Evolutionary conservation across 2,329 filamentous ascomycete species (phyloP).

Genomic region (Penicillium sp.): DNA sequence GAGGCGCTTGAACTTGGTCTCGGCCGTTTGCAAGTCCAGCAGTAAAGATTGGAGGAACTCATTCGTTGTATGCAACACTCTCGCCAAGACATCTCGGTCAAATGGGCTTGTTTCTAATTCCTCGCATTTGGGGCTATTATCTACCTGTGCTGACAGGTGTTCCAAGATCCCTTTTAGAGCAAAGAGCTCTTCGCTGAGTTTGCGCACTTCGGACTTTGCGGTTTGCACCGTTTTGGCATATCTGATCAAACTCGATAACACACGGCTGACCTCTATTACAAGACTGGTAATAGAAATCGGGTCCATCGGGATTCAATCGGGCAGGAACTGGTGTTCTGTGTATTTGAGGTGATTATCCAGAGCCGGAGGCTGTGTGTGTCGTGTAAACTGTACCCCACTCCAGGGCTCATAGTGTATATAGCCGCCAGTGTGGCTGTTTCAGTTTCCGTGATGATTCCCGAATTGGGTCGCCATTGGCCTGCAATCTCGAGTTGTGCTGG

Average conservation of each 20-base stretch:
- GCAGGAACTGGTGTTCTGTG: neutral
- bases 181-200: constrained; percentile 19
- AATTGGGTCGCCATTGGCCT: neutral
- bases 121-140: neutral
- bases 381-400: neutral
- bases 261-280: constrained; percentile 14
- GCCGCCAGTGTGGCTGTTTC: neutral
- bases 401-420: too few relatives aligned
- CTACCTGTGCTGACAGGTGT: constrained; percentile 7
- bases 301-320: constrained; percentile 8
- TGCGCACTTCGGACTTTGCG: constrained; percentile 17
- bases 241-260: constrained; percentile 12
- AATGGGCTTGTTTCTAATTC: constrained; percentile 5
- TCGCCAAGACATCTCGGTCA: constrained; percentile 9
- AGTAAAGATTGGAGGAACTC: constrained; percentile 14
- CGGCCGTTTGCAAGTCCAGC: constrained; percentile 10
- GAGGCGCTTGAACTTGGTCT: constrained; percentile 12
- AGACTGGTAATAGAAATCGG: constrained; percentile 17
- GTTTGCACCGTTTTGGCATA: constrained; percentile 15
- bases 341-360: neutral
- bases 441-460: neutral
- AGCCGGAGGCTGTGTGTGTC: neutral
- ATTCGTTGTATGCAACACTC: constrained; percentile 11
- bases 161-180: constrained; percentile 17
- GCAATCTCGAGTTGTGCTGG: neutral